Conservation (phyloP, 805 yeast genomes). For the Kuraishia molischiana region DNA sequence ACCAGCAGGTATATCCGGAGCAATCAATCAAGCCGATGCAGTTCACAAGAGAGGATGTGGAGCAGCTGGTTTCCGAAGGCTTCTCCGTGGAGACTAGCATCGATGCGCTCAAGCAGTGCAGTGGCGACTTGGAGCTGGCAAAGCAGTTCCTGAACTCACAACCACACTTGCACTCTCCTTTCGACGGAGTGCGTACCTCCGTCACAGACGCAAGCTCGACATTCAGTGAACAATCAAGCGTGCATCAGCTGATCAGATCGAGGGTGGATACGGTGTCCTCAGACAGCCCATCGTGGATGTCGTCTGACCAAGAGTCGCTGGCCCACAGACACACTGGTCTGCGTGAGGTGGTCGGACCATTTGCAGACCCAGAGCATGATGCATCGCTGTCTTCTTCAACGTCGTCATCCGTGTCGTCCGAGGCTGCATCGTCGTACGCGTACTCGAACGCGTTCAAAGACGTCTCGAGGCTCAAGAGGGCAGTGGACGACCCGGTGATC, state of each 20-base stretch:
- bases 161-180: background rate
- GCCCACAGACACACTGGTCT: too few relatives aligned
- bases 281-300: background rate
- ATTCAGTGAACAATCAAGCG: background rate
- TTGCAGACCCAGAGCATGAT: too few relatives aligned
- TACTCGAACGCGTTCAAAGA: constrained; percentile 24
- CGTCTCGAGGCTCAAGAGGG: constrained; percentile 14
- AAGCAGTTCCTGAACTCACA: background rate
- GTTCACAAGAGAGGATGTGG: background rate
- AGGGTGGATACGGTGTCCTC: background rate
- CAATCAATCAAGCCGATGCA: too few relatives aligned
- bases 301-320: background rate
- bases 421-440: too few relatives aligned
- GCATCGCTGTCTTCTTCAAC: too few relatives aligned
- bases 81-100: background rate
- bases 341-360: too few relatives aligned
- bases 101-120: background rate
- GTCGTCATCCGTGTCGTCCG: too few relatives aligned
- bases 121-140: background rate
- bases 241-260: background rate
- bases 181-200: background rate
- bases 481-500: constrained; percentile 17
- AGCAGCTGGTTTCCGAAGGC: background rate
- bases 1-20: too few relatives aligned
- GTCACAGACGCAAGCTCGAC: background rate